A percentile compares a stretch with the other conserved stretches of the same genome.
Evolutionary conservation across 2,329 filamentous ascomycete genomes (phyloP).

Genomic region (Aureobasidium sp.): DNA sequence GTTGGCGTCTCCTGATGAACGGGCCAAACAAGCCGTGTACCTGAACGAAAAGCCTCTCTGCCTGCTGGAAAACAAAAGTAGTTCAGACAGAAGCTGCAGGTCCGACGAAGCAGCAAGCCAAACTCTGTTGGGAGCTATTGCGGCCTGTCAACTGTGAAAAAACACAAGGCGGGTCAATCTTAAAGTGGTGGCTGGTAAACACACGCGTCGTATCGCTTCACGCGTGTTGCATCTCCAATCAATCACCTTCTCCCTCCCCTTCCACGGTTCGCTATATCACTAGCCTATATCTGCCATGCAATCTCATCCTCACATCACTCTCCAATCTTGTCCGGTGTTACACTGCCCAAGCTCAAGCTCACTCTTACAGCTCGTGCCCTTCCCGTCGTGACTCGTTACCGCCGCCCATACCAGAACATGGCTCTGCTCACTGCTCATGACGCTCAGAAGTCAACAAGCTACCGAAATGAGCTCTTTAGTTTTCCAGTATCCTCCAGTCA

Average conservation of each 20-base stretch:
- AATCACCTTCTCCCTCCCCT: not conserved
- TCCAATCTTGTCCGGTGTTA: not conserved
- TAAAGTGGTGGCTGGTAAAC: conserved; percentile 12
- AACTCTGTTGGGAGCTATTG: conserved; percentile 1
- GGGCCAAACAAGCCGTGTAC: conserved; percentile 6
- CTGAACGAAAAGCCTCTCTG: not conserved
- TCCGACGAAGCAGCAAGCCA: not conserved
- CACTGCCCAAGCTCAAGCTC: not conserved
- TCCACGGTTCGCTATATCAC: not conserved
- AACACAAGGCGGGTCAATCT: not conserved
- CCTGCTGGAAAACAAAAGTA: too few relatives aligned
- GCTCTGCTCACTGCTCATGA: not conserved
- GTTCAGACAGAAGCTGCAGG: conserved; percentile 2
- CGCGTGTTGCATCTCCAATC: not conserved
- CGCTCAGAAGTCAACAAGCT: not conserved
- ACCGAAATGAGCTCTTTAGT: conserved; percentile 1
- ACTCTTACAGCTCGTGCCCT: not conserved
- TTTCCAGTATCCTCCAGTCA: conserved; percentile 32
- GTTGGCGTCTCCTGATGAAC: conserved; percentile 14
- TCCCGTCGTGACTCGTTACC: not conserved
- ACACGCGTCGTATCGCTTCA: not conserved
- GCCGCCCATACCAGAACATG: conserved; percentile 4
- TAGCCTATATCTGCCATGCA: not conserved
- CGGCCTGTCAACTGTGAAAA: conserved; percentile 4
- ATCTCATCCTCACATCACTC: not conserved